Evolutionary conservation across 495 filamentous ascomycete genomes (phyloP).

Genomic region (Lasiosphaeris hirsuta): DNA sequence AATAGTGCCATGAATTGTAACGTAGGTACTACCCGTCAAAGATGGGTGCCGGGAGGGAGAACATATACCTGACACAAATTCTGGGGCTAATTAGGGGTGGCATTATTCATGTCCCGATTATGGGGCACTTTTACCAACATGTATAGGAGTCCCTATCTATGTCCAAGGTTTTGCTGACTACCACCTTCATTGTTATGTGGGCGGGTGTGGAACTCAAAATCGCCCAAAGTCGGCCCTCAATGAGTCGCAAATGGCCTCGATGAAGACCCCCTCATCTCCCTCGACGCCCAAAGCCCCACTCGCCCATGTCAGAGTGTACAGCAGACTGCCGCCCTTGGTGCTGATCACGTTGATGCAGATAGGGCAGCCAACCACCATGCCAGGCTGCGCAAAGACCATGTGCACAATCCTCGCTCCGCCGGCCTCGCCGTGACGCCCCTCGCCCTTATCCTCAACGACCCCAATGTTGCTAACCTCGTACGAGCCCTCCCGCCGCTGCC

Average conservation of each 20-base stretch:
- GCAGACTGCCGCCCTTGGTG: slow-evolving; percentile 12
- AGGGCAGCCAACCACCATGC: slow-evolving; percentile 7
- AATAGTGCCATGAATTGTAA: too few relatives aligned
- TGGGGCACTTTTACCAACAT: too few relatives aligned
- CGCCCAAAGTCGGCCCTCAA: not conserved
- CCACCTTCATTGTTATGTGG: too few relatives aligned
- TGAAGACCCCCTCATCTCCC: slow-evolving; percentile 11
- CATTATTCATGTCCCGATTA: too few relatives aligned
- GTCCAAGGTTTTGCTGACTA: too few relatives aligned
- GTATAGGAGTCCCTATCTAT: too few relatives aligned
- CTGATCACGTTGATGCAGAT: slow-evolving; percentile 11
- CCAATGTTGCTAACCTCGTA: slow-evolving; percentile 20
- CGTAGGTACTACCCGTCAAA: too few relatives aligned
- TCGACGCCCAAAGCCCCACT: slow-evolving; percentile 9
- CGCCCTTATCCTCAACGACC: not conserved
- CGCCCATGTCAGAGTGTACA: slow-evolving; percentile 14
- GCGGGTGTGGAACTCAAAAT: not conserved
- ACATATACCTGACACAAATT: too few relatives aligned
- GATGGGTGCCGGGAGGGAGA: too few relatives aligned
- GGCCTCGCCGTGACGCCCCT: too few relatives aligned
- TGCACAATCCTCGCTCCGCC: not conserved
- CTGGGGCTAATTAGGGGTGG: too few relatives aligned
- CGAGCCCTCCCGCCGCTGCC: slow-evolving; percentile 8
- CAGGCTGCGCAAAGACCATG: slow-evolving; percentile 19
- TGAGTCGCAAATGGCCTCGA: slow-evolving; percentile 7